Evolutionary conservation across 768 basidiomycete species (phyloP).

Genomic region (Boletus vermiculosoides): DNA sequence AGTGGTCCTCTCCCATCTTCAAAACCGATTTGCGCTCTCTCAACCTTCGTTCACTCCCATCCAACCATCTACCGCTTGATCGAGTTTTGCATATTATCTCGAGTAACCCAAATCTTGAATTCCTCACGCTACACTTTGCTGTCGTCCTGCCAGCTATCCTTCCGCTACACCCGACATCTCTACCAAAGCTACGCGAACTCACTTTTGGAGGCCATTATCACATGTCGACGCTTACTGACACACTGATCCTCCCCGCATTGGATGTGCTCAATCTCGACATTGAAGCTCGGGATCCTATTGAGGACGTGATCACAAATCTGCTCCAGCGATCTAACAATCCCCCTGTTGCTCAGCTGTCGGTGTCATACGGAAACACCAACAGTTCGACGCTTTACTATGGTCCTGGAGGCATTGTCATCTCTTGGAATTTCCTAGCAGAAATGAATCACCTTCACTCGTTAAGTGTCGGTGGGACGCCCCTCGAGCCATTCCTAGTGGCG

Average conservation of each 20-base stretch:
- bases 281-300: constrained; percentile 72
- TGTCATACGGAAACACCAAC: constrained; percentile 52
- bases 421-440: constrained; percentile 66
- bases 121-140: constrained; percentile 60
- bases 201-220: constrained; percentile 67
- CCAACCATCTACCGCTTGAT: constrained; percentile 61
- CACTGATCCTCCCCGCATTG: constrained; percentile 56
- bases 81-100: constrained; percentile 64
- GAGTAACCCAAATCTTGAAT: constrained; percentile 55
- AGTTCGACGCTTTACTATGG: constrained; percentile 55
- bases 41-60: constrained; percentile 64
- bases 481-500: constrained; percentile 61
- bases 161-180: constrained; percentile 52
- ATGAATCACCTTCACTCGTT: constrained; percentile 58
- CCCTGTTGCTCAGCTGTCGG: constrained; percentile 54
- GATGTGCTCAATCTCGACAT: constrained; percentile 65
- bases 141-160: constrained; percentile 61
- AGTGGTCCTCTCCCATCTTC: constrained; percentile 75
- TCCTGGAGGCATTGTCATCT: constrained; percentile 54
- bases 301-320: constrained; percentile 64
- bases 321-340: constrained; percentile 60
- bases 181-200: constrained; percentile 54
- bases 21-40: constrained; percentile 55
- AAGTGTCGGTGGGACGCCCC: constrained; percentile 60
- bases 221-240: constrained; percentile 59